Evolutionary conservation across 176 grass and related monocot species (phyloP), one percentile per base, ranked within the genome.

Genomic region (Musa troglodytarum): DNA sequence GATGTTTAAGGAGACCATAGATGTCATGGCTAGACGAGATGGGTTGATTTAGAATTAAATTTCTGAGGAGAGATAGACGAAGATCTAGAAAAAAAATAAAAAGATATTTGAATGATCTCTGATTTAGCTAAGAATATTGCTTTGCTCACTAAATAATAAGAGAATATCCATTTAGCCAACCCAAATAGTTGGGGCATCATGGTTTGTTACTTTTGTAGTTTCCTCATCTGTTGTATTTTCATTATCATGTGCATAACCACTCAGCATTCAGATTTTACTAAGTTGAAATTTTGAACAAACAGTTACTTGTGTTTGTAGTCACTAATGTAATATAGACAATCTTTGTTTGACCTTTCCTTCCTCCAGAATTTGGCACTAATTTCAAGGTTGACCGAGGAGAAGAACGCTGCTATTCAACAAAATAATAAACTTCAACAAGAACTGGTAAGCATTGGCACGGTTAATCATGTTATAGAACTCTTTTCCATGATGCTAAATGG

Each of bases 351-450:
- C 53, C 11, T 77, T 59, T 59, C 52, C 53, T 54, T 56, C 49
- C 49, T 65, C 34, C 59, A 77, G 75, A 65, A 51, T 26, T 24
- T 9, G n/a, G 59, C 59, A 26, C 29, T 77, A 23, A 22, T 77
- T 65, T 65, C 75, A 9, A 77, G 57, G 49, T 65, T 65, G 20
- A 52, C 75, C 10, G 75, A 77, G 43, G 75, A 77, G 61, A 77
- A 77, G 75, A 77, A 63, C 26, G 10, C 58, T 50, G 49, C 59
- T 65, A 53, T 77, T 53, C 59, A 77, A 24, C 75, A 64, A 1
- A 77, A 77, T 49, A 64, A 51, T 51, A 77, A 65, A 61, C 58
- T 77, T 64, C 58, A 49, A 52, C 75, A 65, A 11, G 75, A 77
- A 77, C 26, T 77, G 75, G 75, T 77, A 61, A 77, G 75, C 16